Base-by-base conservation (phyloP, 345 rosid genomes). In the Ceriops zippeliana region DNA sequence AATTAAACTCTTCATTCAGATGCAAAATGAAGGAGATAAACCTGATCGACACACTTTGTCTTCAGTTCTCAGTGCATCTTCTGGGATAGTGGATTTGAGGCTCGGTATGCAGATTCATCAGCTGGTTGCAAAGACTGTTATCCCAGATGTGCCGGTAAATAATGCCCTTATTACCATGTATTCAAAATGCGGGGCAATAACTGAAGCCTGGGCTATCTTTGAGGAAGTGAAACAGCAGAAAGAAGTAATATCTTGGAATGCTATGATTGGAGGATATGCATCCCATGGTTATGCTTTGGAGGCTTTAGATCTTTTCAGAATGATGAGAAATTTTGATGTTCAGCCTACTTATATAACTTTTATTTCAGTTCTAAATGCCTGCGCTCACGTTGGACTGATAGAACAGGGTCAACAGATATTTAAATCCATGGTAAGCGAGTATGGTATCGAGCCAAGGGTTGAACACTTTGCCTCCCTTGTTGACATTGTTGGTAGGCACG, bases 231-330 rank as follows among this genome's bases (percentile, higher is more conserved):
- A 79, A 71, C 35, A 42, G 7, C 63, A 58, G 66, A 90, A 78
- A 73, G 85, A 85, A 75, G 91, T 90, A 10, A 76, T 88, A 73
- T 75, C 93, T 37, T 90, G 96, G 93, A 90, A 90, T 74, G 93
- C 93, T 22, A 90, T 88, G 88, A 90, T 90, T 32, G 89, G 96
- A 73, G 96, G 91, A 31, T 90, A 83, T 58, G 86, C 96, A 52
- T 84, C 86, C 61, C 90, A 90, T 69, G 93, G 93, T 61, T 76
- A 81, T 62, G 83, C 85, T 31, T 51, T 67, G 2, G 87, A 86
- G 74, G 91, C 93, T 73, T 76, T 88, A 26, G 66, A 80, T 61
- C 68, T 88, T 52, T 88, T 85, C 65, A 13, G 72, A 51, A 52
- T 70, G 75, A 88, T 90, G 93, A 88, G 73, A 68, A 66, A 71